phyloP scores from a whole-genome alignment of 1,284 basidiomycete genomes.

The Tilletia caries region DNA sequence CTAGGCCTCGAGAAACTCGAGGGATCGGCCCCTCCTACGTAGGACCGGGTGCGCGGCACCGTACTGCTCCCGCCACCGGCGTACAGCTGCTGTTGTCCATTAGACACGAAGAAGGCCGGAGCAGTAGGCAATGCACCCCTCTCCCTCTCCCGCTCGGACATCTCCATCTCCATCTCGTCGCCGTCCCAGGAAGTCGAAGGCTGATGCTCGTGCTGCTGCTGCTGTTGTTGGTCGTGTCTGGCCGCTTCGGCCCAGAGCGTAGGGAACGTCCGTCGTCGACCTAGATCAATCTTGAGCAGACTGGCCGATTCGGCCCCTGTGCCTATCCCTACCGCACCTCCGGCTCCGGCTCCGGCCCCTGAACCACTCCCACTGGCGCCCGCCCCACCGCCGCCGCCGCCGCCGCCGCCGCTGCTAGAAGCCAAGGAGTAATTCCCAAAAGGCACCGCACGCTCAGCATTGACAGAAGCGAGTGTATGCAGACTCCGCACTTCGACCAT shows the following conservation, averaged over 20 bases:
- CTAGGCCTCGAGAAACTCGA: conserved; percentile 1
- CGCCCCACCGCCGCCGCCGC: not conserved
- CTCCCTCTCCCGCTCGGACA: too few relatives aligned
- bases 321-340: not conserved
- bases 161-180: too few relatives aligned
- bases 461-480: not conserved
- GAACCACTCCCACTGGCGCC: not conserved
- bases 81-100: too few relatives aligned
- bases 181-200: too few relatives aligned
- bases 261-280: not conserved
- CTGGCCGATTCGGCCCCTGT: not conserved
- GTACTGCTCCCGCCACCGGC: too few relatives aligned
- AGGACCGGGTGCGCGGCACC: not conserved
- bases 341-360: not conserved
- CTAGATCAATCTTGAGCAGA: not conserved
- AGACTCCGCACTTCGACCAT: conserved; percentile 4
- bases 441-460: too few relatives aligned
- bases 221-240: too few relatives aligned
- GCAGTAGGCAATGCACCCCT: too few relatives aligned
- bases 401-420: not conserved
- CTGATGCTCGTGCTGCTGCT: not conserved
- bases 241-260: not conserved
- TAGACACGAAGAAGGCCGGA: too few relatives aligned
- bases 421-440: not conserved
- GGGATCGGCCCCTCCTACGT: too few relatives aligned